phyloP scores from a whole-genome alignment of 2,329 filamentous ascomycete genomes.

The Colletotrichum sp. region DNA sequence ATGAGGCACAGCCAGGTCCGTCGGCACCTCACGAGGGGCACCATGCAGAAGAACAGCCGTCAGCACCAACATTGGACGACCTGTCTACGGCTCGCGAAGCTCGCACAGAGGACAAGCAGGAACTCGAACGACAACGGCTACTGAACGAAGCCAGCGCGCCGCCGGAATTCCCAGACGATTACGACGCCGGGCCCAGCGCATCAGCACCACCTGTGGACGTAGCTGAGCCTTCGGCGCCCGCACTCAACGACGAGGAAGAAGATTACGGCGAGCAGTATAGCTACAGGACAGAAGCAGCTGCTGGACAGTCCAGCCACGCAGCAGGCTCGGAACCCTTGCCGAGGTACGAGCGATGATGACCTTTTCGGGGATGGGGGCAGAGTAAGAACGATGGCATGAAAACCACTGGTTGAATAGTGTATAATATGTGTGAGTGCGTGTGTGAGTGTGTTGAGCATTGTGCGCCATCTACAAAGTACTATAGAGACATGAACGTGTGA shows the following conservation, averaged over 20 bases:
- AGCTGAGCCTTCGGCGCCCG: conserved; percentile 60
- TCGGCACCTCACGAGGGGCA: conserved; percentile 22
- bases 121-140: conserved; percentile 72
- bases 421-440: conserved; percentile 5
- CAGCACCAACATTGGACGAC: conserved; percentile 53
- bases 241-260: conserved; percentile 61
- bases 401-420: conserved; percentile 11
- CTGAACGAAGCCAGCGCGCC: conserved; percentile 70
- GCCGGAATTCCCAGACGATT: conserved; percentile 60
- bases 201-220: conserved; percentile 31
- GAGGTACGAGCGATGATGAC: conserved; percentile 40
- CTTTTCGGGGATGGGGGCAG: not conserved
- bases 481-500: conserved; percentile 15
- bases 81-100: conserved; percentile 35
- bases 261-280: conserved; percentile 46
- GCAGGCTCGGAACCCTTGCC: conserved; percentile 34
- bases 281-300: conserved; percentile 12
- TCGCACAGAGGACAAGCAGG: conserved; percentile 76
- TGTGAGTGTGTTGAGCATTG: conserved; percentile 14
- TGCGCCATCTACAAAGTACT: conserved; percentile 16
- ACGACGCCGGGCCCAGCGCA: conserved; percentile 39
- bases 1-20: conserved; percentile 32
- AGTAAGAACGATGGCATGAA: not conserved
- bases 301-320: conserved; percentile 5
- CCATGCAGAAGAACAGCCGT: conserved; percentile 37